Evolutionary conservation across 169 alveolate species (phyloP).

Genomic region (Plasmodium vinckei): DNA sequence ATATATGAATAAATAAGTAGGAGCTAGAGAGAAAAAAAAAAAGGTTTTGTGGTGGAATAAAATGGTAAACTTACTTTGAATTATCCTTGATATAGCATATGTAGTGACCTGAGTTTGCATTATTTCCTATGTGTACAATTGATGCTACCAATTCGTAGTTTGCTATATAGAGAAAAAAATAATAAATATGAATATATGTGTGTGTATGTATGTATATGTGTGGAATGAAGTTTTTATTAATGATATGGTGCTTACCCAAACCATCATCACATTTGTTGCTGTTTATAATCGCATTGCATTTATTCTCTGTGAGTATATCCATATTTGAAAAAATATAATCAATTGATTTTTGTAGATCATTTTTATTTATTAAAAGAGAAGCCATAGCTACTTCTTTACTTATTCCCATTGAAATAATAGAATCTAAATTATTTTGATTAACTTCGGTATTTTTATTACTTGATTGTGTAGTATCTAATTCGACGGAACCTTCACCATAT

Average conservation of each 20-base stretch:
- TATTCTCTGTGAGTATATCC: conserved; percentile 43
- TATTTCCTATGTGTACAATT: conserved; percentile 90
- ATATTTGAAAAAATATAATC: conserved; percentile 55
- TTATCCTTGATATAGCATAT: conserved; percentile 87
- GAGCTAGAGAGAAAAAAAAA: too few relatives aligned
- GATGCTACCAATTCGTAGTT: conserved; percentile 87
- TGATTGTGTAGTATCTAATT: conserved; percentile 10
- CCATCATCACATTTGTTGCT: conserved; percentile 73
- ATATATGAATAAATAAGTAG: neutral
- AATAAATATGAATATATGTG: neutral
- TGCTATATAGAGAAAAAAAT: conserved; percentile 58
- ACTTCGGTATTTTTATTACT: conserved; percentile 13
- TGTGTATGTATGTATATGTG: neutral
- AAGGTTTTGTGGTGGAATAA: too few relatives aligned
- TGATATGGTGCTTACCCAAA: conserved; percentile 16
- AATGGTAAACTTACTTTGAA: conserved; percentile 60
- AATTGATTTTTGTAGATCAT: conserved; percentile 48
- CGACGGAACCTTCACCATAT: conserved; percentile 66
- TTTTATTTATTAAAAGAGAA: conserved; percentile 48
- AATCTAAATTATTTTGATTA: conserved; percentile 30
- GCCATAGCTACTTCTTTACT: conserved; percentile 73
- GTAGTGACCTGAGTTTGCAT: conserved; percentile 91
- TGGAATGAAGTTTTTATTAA: neutral
- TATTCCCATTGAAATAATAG: conserved; percentile 44
- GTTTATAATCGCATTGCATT: conserved; percentile 35